These are phyloP conservation scores for Talaromyces wortmannii DNA, from an alignment of 495 filamentous ascomycete species.

Conservation along the genomic window DNA sequence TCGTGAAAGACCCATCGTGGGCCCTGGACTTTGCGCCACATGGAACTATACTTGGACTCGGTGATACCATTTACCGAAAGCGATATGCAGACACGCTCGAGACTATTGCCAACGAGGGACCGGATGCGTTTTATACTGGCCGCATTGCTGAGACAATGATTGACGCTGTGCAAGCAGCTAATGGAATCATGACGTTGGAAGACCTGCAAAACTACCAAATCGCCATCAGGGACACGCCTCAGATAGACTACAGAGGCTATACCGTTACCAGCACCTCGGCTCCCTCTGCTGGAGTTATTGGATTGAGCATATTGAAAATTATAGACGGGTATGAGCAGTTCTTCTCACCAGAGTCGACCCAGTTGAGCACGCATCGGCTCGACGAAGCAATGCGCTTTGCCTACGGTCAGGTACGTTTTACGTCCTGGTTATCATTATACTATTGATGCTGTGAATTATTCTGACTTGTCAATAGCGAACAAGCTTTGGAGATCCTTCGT, in stretches of 20 bases:
- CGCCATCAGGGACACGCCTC: constrained; percentile 49
- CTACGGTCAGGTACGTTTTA: constrained; percentile 54
- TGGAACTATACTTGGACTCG: constrained; percentile 58
- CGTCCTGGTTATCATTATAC: not conserved
- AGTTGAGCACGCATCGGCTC: constrained; percentile 69
- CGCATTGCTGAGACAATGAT: constrained; percentile 68
- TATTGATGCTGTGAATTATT: not conserved
- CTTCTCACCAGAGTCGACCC: constrained; percentile 42
- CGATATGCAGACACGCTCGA: constrained; percentile 76
- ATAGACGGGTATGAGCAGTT: constrained; percentile 64
- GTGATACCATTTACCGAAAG: constrained; percentile 70
- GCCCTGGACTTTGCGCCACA: constrained; percentile 85
- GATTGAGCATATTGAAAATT: constrained; percentile 67
- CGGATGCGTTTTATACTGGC: constrained; percentile 72
- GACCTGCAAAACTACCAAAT: constrained; percentile 68
- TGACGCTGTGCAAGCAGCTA: constrained; percentile 48
- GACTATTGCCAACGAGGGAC: constrained; percentile 60
- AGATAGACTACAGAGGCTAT: constrained; percentile 66
- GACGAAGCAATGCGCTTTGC: constrained; percentile 84
- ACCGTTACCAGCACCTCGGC: constrained; percentile 61
- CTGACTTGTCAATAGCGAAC: constrained; percentile 33
- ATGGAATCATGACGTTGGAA: constrained; percentile 77
- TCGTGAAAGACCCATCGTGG: constrained; percentile 68
- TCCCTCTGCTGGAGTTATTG: constrained; percentile 68
- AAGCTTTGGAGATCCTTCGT: constrained; percentile 73